Percentiles rank a stretch among this genome's conserved stretches.
phyloP scores from a whole-genome alignment of 148 eudicot species.

The Polygonum aviculare region DNA sequence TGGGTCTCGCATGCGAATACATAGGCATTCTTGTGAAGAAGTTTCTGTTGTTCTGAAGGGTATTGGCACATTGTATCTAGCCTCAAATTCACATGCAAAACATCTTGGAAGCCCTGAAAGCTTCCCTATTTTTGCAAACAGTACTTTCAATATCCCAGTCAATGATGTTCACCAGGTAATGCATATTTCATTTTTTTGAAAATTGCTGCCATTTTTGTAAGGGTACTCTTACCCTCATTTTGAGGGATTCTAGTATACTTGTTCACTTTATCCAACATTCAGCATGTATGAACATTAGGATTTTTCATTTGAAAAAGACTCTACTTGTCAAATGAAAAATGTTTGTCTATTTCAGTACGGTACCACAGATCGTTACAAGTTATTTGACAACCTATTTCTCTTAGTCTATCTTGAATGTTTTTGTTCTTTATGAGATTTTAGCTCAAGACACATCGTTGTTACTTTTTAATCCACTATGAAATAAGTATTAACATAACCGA shows the following conservation, averaged over 20 bases:
- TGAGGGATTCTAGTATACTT: background rate
- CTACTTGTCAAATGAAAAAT: background rate
- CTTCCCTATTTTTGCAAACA: conserved; percentile 52
- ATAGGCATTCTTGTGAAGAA: conserved; percentile 92
- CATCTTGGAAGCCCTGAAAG: conserved; percentile 73
- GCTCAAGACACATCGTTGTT: background rate
- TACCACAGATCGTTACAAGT: background rate
- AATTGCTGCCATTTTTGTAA: background rate
- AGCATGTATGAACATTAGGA: background rate
- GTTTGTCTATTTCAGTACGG: background rate
- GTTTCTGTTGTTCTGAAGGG: conserved; percentile 84
- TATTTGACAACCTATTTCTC: background rate
- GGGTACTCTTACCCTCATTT: background rate
- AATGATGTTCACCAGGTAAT: conserved; percentile 87
- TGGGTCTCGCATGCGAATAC: conserved; percentile 70
- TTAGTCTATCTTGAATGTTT: background rate
- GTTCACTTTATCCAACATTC: background rate
- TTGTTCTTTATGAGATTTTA: background rate
- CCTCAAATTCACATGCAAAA: conserved; percentile 51
- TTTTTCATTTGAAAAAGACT: background rate
- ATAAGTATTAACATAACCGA: background rate
- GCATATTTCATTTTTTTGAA: background rate
- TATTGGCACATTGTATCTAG: conserved; percentile 68
- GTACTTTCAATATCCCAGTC: conserved; percentile 71
- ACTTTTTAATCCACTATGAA: background rate